Evolutionary conservation across 2,329 filamentous ascomycete genomes (phyloP), one percentile per base, ranked within the genome.

Genomic region (Saccharata proteae): DNA sequence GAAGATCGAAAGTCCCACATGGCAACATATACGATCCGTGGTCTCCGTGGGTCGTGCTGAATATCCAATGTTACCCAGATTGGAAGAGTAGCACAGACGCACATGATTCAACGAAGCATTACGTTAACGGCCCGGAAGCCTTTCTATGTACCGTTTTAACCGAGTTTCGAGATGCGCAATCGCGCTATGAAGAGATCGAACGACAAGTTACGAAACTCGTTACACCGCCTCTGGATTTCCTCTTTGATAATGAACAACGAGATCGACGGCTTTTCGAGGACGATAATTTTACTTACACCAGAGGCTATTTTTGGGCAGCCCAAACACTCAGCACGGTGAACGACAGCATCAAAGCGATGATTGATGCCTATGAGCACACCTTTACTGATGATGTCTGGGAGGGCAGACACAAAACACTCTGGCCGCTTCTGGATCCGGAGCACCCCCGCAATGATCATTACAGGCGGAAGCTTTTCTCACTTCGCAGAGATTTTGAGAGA

Each of bases 221-320:
- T 22, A 74, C 69, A 0, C 72, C 71, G 6, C 65, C 69, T 1
- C 57, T 69, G 4, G 58, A 69, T 17, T 75, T 75, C 46, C 69
- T 77, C 49, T 77, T 76, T 42, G 59, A 74, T 38, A 56, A 58
- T 22, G 57, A 61, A 13, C 50, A 74, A 4, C 60, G 72, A 9
- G 70, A 73, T 48, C 64, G 65, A 40, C 59, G 74, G 0, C 58
- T 76, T 2, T 76, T 76, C 40, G 71, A 77, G 46, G 71, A 76
- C 43, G 59, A 62, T 31, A 52, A 69, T 33, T 75, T 73, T 42
- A 75, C 71, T 2, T 74, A 71, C 52, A 72, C 69, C 11, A 59
- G 69, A 1, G 62, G 71, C 11, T 75, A 76, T 43, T 76, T 75
- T 44, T 76, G 71, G 64, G 70, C 69, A 1, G 73, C 67, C 42